These are phyloP conservation scores for Globisporangium yorkense DNA, from an alignment of 352 stramenopile species.

Conservation along the genomic window DNA sequence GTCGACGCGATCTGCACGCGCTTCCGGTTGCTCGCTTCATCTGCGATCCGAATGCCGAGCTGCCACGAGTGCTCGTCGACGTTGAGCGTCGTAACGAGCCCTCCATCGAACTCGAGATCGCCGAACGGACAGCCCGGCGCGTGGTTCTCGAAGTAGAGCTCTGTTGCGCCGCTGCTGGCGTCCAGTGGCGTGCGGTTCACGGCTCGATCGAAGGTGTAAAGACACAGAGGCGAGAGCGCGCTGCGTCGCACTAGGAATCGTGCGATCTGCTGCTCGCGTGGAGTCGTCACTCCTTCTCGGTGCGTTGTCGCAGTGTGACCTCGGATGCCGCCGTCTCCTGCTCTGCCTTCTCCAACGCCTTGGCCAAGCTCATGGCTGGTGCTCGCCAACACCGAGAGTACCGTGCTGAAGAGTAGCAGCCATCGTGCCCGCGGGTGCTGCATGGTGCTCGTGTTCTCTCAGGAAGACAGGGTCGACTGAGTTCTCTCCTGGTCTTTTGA, in stretches of 20 bases:
- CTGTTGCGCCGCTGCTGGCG: background rate
- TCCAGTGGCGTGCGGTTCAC: background rate
- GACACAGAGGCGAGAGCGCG: conserved; percentile 17
- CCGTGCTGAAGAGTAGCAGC: too few species aligned
- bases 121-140: conserved; percentile 48
- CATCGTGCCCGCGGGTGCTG: too few species aligned
- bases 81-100: conserved; percentile 42
- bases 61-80: conserved; percentile 21
- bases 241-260: conserved; percentile 15
- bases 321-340: too few species aligned
- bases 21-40: conserved; percentile 21
- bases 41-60: conserved; percentile 34
- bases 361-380: too few species aligned
- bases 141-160: conserved; percentile 17
- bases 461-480: too few species aligned
- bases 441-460: too few species aligned
- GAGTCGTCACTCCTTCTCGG: background rate
- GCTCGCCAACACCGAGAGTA: too few species aligned
- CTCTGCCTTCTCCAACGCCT: too few species aligned
- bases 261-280: conserved; percentile 9
- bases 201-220: conserved; percentile 36
- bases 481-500: too few species aligned
- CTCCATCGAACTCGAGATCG: conserved; percentile 40
- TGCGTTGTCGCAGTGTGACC: background rate
- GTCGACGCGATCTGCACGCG: conserved; percentile 48